phyloP scores from a whole-genome alignment of 2,329 filamentous ascomycete species.

The Colletotrichum noveboracense region DNA sequence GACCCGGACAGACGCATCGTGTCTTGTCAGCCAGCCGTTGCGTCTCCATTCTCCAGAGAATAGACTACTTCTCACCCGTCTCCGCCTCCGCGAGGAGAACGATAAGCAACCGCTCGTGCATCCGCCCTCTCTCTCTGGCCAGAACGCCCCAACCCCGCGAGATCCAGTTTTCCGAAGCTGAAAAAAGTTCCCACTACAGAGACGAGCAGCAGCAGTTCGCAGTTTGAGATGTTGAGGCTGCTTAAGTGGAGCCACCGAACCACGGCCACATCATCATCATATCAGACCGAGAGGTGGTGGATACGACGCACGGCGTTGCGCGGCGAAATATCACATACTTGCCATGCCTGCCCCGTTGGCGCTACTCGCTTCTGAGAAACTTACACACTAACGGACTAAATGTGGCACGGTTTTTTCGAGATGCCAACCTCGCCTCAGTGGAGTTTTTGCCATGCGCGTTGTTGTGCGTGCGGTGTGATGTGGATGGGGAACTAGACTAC shows the following conservation, averaged over 20 bases:
- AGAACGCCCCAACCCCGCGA: background rate
- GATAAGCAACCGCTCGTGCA: background rate
- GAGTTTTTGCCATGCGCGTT: background rate
- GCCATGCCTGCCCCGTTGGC: background rate
- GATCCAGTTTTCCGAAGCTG: background rate
- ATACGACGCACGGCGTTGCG: background rate
- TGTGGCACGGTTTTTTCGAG: background rate
- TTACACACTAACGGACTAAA: background rate
- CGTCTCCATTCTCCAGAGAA: background rate
- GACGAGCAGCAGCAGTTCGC: background rate
- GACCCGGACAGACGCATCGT: background rate
- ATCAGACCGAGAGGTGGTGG: background rate
- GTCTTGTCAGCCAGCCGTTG: background rate
- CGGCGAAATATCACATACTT: background rate
- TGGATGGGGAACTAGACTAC: background rate
- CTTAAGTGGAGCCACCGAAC: background rate
- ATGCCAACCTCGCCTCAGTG: constrained; percentile 4
- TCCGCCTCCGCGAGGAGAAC: background rate
- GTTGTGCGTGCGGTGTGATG: background rate
- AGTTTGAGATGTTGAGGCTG: background rate
- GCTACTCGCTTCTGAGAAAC: background rate
- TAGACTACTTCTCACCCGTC: background rate
- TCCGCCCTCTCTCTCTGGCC: background rate
- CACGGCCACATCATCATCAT: background rate
- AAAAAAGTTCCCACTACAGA: background rate